Base-by-base conservation (phyloP, 176 grass and related monocot species). In the Guadua angustifolia region DNA sequence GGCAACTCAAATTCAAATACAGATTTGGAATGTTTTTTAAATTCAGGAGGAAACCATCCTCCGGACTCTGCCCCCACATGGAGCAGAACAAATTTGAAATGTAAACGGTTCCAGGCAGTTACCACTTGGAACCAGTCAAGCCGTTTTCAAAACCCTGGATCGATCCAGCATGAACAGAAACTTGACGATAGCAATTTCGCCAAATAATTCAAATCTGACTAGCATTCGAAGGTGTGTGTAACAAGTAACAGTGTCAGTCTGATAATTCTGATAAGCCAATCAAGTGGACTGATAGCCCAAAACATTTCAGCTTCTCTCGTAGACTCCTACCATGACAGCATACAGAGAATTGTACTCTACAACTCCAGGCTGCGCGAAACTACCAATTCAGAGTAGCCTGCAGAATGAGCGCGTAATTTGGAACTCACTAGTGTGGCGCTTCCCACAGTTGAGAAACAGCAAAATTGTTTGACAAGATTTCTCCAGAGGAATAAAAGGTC, bases 401-500 rank as follows among this genome's bases (percentile, higher is more conserved):
- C 53, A 16, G 8, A n/a, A 69, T 6, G 55, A 86, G 36, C 2
- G 46, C 14, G 25, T 71, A 14, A 16, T 38, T 75, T 64, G 57
- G 10, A 46, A 59, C 40, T 56, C 44, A 51, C 3, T 4, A 71
- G 1, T 15, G 18, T 11, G 7, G 55, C 13, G 50, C 58, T 76
- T 78, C 36, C 12, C 49, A 21, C 16, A 40, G 66, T 19, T n/a
- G 25, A 73, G 4, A 71, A 65, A 47, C 33, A n/a, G 14, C 25
- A 19, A 73, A 35, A 73, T 53, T 12, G 69, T 19, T 26, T 83
- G 10, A 9, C 69, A 14, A 35, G 16, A 42, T 14, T n/a, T 64
- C 14, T 50, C 21, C 33, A 82, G 57, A 42, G 25, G 14, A 64
- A 81, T 44, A 82, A 75, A 7, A 67, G 11, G 64, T 38, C 78